A percentile compares a stretch with the other conserved stretches of the same genome.
Evolutionary conservation across 257 asterid genomes (phyloP).

Genomic region (Dorcoceras hygrometricum): DNA sequence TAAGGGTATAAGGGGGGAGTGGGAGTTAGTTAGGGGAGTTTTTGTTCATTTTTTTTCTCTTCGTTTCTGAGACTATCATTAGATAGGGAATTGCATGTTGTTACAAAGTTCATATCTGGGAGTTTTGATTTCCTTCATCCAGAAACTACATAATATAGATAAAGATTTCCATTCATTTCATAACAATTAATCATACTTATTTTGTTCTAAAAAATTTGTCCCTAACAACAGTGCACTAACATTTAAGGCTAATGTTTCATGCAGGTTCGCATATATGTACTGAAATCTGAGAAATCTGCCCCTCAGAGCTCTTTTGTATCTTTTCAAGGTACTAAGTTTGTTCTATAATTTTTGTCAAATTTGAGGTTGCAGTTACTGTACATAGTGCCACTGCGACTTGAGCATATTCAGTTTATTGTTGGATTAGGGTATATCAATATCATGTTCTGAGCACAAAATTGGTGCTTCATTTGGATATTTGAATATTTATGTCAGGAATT

Average conservation of each 20-base stretch:
- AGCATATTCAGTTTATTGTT: not conserved
- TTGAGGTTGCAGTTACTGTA: not conserved
- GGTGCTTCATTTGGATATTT: not conserved
- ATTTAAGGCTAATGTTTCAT: constrained; percentile 20
- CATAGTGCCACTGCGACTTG: not conserved
- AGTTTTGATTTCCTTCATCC: too few species aligned
- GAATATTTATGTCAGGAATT: constrained; percentile 42
- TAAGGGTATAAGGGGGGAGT: too few species aligned
- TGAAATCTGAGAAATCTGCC: constrained; percentile 67
- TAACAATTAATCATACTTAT: too few species aligned
- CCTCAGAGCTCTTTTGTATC: constrained; percentile 63
- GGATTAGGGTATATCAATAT: not conserved
- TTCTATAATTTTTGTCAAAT: constrained; percentile 4
- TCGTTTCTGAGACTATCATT: too few species aligned
- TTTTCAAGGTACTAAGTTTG: constrained; percentile 59
- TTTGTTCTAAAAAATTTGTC: too few species aligned
- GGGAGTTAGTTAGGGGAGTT: too few species aligned
- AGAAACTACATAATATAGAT: too few species aligned
- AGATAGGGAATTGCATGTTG: too few species aligned
- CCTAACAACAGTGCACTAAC: constrained; percentile 10
- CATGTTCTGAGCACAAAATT: not conserved
- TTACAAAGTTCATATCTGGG: too few species aligned
- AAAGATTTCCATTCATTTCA: too few species aligned
- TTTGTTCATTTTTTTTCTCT: too few species aligned
- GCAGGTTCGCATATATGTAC: constrained; percentile 76